phyloP scores from a whole-genome alignment of 2,329 filamentous ascomycete species.

The Coniochaeta sp. region DNA sequence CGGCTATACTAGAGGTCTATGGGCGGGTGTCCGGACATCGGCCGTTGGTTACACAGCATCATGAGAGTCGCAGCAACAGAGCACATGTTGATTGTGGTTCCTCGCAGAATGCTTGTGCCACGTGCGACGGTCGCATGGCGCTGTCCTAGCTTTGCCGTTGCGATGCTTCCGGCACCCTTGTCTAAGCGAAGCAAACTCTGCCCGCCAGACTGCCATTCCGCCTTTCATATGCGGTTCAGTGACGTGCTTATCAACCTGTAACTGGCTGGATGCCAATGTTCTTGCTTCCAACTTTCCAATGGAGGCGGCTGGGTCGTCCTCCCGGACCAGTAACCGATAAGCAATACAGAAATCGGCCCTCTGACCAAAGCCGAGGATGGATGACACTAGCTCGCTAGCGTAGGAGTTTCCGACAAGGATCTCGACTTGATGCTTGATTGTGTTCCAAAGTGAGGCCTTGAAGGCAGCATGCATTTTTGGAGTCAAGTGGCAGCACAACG shows the following conservation, averaged over 20 bases:
- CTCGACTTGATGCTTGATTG: background rate
- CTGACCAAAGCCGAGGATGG: background rate
- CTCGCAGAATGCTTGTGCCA: slow-evolving; percentile 2
- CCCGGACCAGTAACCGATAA: background rate
- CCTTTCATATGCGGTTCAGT: background rate
- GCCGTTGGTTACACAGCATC: slow-evolving; percentile 2
- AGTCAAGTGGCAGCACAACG: background rate
- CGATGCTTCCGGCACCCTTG: background rate
- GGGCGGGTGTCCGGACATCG: background rate
- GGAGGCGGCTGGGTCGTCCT: background rate
- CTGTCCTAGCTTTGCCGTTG: background rate
- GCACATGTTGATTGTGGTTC: background rate
- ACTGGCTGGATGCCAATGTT: background rate
- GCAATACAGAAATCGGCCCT: background rate
- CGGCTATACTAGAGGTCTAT: background rate
- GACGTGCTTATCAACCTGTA: background rate
- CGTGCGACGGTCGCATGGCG: background rate
- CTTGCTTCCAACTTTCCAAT: background rate
- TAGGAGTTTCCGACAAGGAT: background rate
- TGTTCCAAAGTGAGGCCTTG: background rate
- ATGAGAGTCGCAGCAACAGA: background rate
- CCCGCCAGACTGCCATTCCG: background rate
- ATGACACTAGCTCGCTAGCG: background rate
- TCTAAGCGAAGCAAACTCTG: background rate
- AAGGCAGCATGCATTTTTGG: background rate